Conservation (phyloP, 306 rosid genomes). For the Citrullus mucosospermus region DNA sequence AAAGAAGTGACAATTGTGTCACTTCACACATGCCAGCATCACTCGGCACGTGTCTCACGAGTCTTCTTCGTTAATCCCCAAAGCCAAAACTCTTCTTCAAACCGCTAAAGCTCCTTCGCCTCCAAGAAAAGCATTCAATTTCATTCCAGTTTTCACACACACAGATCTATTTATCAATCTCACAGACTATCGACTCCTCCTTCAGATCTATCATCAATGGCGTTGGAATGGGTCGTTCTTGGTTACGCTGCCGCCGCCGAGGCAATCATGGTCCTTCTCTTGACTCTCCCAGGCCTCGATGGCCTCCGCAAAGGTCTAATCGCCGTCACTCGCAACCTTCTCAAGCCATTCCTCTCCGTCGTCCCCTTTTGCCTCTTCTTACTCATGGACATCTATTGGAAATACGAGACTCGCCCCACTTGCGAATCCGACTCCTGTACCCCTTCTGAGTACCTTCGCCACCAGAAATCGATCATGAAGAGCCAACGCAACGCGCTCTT, state of each 20-base stretch:
- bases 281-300: conserved; percentile 80
- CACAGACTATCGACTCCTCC: background rate
- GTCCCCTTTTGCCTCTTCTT: conserved; percentile 89
- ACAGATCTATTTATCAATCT: background rate
- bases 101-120: background rate
- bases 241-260: conserved; percentile 96
- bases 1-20: background rate
- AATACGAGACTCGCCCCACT: conserved; percentile 68
- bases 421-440: conserved; percentile 72
- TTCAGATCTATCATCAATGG: conserved; percentile 31
- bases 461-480: conserved; percentile 96
- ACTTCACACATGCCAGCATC: background rate
- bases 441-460: conserved; percentile 73
- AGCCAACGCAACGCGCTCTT: conserved; percentile 95
- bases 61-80: background rate
- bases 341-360: conserved; percentile 88
- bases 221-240: conserved; percentile 90
- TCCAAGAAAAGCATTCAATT: background rate
- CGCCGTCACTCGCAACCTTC: conserved; percentile 75
- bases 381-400: conserved; percentile 93
- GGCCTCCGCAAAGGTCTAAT: conserved; percentile 79
- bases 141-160: background rate
- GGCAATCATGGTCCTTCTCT: conserved; percentile 89
- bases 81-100: background rate
- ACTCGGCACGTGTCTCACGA: background rate